Conservation (phyloP, 1,284 basidiomycete species). For the Puccinia triticina region DNA sequence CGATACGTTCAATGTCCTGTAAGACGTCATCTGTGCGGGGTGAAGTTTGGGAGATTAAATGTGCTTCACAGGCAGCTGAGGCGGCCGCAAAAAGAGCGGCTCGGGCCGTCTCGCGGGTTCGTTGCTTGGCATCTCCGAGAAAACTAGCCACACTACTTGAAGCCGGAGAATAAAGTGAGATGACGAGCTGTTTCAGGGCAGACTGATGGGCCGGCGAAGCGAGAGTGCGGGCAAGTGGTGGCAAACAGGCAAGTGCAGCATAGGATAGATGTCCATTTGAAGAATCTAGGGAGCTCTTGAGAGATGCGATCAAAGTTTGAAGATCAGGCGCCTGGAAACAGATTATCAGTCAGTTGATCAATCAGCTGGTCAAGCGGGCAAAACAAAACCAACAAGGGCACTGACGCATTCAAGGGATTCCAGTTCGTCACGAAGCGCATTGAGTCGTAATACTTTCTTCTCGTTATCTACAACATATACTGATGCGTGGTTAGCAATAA, state of each 20-base stretch:
- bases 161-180: slow-evolving; percentile 63
- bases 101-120: slow-evolving; percentile 72
- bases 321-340: slow-evolving; percentile 30
- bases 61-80: slow-evolving; percentile 69
- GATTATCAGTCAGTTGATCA: not conserved
- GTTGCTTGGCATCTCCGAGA: slow-evolving; percentile 76
- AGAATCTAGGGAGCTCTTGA: slow-evolving; percentile 75
- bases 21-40: slow-evolving; percentile 66
- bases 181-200: slow-evolving; percentile 65
- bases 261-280: slow-evolving; percentile 73
- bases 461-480: slow-evolving; percentile 36
- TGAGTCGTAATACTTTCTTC: slow-evolving; percentile 35
- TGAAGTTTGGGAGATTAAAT: slow-evolving; percentile 61
- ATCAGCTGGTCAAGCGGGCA: not conserved
- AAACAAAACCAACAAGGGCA: slow-evolving; percentile 11
- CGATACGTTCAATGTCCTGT: slow-evolving; percentile 74
- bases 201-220: slow-evolving; percentile 69
- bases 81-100: slow-evolving; percentile 73
- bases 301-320: slow-evolving; percentile 53
- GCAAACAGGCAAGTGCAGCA: slow-evolving; percentile 58
- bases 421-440: slow-evolving; percentile 37
- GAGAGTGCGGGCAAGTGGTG: slow-evolving; percentile 54
- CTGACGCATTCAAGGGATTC: slow-evolving; percentile 46
- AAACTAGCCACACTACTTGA: slow-evolving; percentile 65
- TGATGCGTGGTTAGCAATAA: not conserved